phyloP scores from a whole-genome alignment of 2,329 filamentous ascomycete species.

The Scedosporium aurantiacum region DNA sequence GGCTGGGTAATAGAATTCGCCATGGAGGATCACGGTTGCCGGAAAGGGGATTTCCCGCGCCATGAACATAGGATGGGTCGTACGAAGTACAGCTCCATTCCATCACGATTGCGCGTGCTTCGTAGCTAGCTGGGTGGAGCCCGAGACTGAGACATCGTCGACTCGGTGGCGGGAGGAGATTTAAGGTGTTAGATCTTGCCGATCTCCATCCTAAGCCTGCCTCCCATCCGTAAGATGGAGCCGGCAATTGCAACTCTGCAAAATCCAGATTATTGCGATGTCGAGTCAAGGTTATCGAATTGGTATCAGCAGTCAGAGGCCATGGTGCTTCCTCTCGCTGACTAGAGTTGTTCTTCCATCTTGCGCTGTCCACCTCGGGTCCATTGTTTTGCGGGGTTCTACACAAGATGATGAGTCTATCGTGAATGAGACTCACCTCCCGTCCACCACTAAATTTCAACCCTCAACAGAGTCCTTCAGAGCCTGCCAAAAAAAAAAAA shows the following conservation, averaged over 20 bases:
- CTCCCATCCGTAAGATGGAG: not conserved
- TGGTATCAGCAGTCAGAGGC: no score
- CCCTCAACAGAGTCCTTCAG: no score
- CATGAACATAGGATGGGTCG: not conserved
- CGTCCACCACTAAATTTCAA: no score
- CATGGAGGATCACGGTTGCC: not conserved
- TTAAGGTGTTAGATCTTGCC: not conserved
- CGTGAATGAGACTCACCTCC: no score
- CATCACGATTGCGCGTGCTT: not conserved
- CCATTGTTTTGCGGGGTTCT: no score
- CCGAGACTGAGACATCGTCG: not conserved
- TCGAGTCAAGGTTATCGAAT: no score
- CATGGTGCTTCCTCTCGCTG: no score
- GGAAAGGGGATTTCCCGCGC: not conserved
- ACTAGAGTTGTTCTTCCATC: no score
- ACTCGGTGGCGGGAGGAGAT: not conserved
- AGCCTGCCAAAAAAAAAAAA: no score
- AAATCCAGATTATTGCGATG: no score
- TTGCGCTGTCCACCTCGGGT: no score
- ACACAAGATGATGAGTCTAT: no score
- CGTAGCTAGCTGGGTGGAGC: not conserved
- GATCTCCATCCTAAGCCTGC: not conserved
- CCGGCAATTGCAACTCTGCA: not conserved
- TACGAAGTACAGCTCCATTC: not conserved
- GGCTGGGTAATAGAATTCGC: not conserved